A percentile compares a stretch with the other conserved stretches of the same genome.
Conservation (phyloP, 768 basidiomycete species). For the Mycena kentingensis region DNA sequence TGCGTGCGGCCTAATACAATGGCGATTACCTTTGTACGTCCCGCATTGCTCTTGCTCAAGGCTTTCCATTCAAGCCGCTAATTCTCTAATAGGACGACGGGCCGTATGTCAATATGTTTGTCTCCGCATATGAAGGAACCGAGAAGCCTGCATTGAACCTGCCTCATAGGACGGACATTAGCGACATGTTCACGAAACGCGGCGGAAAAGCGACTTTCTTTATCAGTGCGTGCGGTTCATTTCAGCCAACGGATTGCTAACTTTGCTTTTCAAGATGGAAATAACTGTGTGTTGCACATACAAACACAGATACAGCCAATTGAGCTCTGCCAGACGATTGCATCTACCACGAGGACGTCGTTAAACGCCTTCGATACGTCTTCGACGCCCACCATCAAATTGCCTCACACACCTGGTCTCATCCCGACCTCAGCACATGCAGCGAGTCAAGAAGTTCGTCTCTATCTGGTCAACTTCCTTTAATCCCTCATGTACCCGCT, state of each 20-base stretch:
- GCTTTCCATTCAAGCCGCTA: background rate
- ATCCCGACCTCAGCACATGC: conserved; percentile 26
- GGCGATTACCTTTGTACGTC: conserved; percentile 23
- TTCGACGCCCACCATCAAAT: conserved; percentile 32
- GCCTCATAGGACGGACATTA: conserved; percentile 7
- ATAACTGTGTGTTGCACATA: conserved; percentile 19
- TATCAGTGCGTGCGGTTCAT: conserved; percentile 22
- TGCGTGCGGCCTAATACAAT: conserved; percentile 9
- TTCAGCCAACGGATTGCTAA: too few species aligned
- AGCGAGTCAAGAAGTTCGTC: conserved; percentile 15
- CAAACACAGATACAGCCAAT: background rate
- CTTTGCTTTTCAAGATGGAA: conserved; percentile 20
- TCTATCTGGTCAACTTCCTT: background rate
- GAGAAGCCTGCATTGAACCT: background rate
- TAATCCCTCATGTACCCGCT: background rate
- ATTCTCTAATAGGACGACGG: conserved; percentile 17
- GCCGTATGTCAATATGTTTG: conserved; percentile 11
- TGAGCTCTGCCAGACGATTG: conserved; percentile 29
- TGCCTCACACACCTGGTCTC: conserved; percentile 35
- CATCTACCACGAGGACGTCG: conserved; percentile 25
- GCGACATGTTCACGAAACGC: conserved; percentile 6
- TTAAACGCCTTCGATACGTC: conserved; percentile 21
- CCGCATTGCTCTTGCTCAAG: background rate
- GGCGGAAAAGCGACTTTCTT: conserved; percentile 34
- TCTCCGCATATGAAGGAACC: background rate